Percentiles rank a stretch among this genome's conserved stretches.
These are phyloP conservation scores for Microcos paniculata DNA, from an alignment of 345 rosid genomes.

Conservation along the genomic window DNA sequence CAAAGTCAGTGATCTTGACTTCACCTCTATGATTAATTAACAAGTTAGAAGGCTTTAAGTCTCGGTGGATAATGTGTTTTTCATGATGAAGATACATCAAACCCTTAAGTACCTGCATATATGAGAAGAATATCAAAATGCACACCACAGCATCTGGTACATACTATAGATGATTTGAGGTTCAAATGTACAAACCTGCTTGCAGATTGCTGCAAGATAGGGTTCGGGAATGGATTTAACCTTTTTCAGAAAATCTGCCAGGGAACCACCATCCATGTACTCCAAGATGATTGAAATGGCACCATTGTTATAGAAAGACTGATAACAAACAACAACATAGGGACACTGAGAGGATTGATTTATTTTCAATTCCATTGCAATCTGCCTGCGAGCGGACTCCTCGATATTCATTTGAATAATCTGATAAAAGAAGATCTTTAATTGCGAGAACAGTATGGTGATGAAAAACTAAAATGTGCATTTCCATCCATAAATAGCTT, in stretches of 20 bases:
- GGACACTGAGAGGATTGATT: slow-evolving; percentile 74
- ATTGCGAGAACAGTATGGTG: not conserved
- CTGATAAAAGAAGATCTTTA: slow-evolving; percentile 20
- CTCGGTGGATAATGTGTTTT: slow-evolving; percentile 67
- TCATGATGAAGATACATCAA: slow-evolving; percentile 83
- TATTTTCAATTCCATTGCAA: slow-evolving; percentile 68
- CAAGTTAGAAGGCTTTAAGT: slow-evolving; percentile 86
- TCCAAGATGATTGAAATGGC: slow-evolving; percentile 65
- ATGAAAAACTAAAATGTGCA: not conserved
- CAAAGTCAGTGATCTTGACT: slow-evolving; percentile 95
- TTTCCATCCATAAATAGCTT: not conserved
- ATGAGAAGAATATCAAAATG: slow-evolving; percentile 7
- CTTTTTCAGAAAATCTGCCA: slow-evolving; percentile 60
- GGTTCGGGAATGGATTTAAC: slow-evolving; percentile 60
- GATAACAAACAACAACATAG: slow-evolving; percentile 67
- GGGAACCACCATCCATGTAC: slow-evolving; percentile 80
- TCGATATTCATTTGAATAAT: slow-evolving; percentile 68
- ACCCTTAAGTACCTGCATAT: slow-evolving; percentile 71
- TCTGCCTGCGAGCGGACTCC: slow-evolving; percentile 51
- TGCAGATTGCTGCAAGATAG: slow-evolving; percentile 72
- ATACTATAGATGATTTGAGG: not conserved
- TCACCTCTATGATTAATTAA: slow-evolving; percentile 90
- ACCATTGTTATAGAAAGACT: slow-evolving; percentile 67
- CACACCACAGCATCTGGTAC: not conserved
- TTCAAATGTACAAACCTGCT: slow-evolving; percentile 53